phyloP scores from a whole-genome alignment of 2,329 filamentous ascomycete species.

The Phyllosticta citrichinensis region DNA sequence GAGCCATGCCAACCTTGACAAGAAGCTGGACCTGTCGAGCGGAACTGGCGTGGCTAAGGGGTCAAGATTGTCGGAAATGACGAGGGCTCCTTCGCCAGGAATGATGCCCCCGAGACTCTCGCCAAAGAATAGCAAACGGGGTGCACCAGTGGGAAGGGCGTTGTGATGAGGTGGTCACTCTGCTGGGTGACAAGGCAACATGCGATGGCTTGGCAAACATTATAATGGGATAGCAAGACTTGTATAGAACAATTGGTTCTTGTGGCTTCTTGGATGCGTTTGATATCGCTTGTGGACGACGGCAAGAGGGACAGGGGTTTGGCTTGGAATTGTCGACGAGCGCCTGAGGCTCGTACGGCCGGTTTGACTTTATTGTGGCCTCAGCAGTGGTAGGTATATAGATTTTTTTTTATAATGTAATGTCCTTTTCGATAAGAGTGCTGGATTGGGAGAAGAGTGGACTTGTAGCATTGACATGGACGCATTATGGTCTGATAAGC shows the following conservation, averaged over 20 bases:
- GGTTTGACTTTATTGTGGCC: neutral
- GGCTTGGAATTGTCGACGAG: neutral
- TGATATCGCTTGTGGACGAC: neutral
- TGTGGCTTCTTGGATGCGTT: neutral
- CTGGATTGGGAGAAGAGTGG: neutral
- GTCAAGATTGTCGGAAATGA: neutral
- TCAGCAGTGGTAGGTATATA: neutral
- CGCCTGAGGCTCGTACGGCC: neutral
- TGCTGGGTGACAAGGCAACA: neutral
- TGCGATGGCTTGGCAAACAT: neutral
- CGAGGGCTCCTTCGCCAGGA: neutral
- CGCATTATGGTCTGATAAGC: slow-evolving; percentile 9
- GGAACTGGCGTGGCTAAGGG: neutral
- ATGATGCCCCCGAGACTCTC: neutral
- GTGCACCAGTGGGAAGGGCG: neutral
- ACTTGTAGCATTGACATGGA: slow-evolving; percentile 2
- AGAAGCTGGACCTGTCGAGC: neutral
- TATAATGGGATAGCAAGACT: neutral
- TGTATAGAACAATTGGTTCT: neutral
- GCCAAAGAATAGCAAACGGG: neutral
- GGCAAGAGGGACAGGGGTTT: neutral
- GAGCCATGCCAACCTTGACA: neutral
- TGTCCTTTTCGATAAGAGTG: neutral
- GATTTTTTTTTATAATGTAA: neutral
- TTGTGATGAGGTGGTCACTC: neutral